Percentiles rank a stretch among this genome's conserved stretches.
Evolutionary conservation across 148 eudicot genomes (phyloP).

Genomic region (Amaranthus hypochondriacus): DNA sequence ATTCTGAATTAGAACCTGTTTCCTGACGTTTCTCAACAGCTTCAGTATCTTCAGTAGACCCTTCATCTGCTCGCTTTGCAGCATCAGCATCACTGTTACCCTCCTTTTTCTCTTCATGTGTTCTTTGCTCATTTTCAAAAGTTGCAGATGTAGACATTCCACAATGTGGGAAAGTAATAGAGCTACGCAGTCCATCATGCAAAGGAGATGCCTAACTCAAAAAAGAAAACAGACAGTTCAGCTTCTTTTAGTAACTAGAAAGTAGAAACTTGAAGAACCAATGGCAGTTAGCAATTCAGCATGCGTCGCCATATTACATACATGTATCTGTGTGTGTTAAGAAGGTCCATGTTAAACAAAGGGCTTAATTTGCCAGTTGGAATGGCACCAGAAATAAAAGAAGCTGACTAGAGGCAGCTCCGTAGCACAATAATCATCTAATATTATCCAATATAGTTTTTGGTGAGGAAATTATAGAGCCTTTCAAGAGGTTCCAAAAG

Average conservation of each 20-base stretch:
- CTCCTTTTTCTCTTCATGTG: slow-evolving; percentile 28
- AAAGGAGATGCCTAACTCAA: slow-evolving; percentile 36
- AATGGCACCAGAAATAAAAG: neutral
- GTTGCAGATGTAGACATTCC: slow-evolving; percentile 75
- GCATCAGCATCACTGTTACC: slow-evolving; percentile 23
- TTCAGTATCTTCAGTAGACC: slow-evolving; percentile 24
- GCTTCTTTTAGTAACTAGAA: neutral
- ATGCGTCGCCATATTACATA: neutral
- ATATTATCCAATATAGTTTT: neutral
- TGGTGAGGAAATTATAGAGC: neutral
- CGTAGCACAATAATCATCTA: neutral
- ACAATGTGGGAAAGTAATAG: slow-evolving; percentile 36
- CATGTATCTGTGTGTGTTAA: neutral
- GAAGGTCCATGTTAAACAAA: neutral
- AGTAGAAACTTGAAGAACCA: neutral
- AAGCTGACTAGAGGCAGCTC: neutral
- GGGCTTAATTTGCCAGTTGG: neutral
- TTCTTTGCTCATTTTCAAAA: slow-evolving; percentile 42
- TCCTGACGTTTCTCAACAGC: slow-evolving; percentile 29
- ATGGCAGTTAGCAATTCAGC: neutral
- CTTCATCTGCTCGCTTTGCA: slow-evolving; percentile 26
- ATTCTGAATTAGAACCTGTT: slow-evolving; percentile 38
- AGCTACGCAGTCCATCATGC: slow-evolving; percentile 26
- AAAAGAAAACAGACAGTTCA: slow-evolving; percentile 8
- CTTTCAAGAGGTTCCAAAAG: neutral